Percentiles rank a stretch among this genome's conserved stretches.
Conservation (phyloP, 2,329 filamentous ascomycete species). For the Fusarium agapanthi region DNA sequence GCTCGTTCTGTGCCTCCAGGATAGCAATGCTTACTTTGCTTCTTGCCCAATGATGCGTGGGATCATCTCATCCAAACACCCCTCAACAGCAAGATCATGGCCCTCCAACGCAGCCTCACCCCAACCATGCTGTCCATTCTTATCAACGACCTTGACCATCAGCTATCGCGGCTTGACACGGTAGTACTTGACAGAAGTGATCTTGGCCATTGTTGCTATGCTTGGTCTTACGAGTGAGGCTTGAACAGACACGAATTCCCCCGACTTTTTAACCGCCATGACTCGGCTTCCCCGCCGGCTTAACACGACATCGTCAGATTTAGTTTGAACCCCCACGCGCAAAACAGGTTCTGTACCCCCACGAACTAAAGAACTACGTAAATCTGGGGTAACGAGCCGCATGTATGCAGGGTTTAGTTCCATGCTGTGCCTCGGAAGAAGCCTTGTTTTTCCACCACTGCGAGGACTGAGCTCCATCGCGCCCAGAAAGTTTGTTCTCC, state of each 20-base stretch:
- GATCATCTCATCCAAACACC: slow-evolving; percentile 73
- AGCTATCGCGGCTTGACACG: slow-evolving; percentile 79
- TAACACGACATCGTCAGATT: not conserved
- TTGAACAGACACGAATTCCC: not conserved
- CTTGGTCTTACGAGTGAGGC: too few relatives aligned
- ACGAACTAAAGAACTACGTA: not conserved
- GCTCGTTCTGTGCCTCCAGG: fast-evolving
- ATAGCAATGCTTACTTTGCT: slow-evolving; percentile 64
- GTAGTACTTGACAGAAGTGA: slow-evolving; percentile 71
- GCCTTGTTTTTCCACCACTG: not conserved
- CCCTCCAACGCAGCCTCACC: slow-evolving; percentile 79
- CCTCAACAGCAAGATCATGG: slow-evolving; percentile 78
- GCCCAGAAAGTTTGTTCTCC: not conserved
- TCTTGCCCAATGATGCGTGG: slow-evolving; percentile 71
- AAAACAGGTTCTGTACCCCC: slow-evolving; percentile 1
- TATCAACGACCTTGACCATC: slow-evolving; percentile 79
- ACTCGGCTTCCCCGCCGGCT: slow-evolving; percentile 1
- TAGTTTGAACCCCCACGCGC: slow-evolving; percentile 1
- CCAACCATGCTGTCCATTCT: slow-evolving; percentile 72
- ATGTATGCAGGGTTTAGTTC: not conserved
- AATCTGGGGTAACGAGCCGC: slow-evolving; percentile 2
- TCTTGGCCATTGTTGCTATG: slow-evolving; percentile 43
- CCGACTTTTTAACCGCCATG: not conserved
- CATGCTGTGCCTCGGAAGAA: too few relatives aligned
- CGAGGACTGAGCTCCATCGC: not conserved